These are phyloP conservation scores for Botrytis hyacinthi DNA, from an alignment of 2,329 filamentous ascomycete species.

Conservation along the genomic window DNA sequence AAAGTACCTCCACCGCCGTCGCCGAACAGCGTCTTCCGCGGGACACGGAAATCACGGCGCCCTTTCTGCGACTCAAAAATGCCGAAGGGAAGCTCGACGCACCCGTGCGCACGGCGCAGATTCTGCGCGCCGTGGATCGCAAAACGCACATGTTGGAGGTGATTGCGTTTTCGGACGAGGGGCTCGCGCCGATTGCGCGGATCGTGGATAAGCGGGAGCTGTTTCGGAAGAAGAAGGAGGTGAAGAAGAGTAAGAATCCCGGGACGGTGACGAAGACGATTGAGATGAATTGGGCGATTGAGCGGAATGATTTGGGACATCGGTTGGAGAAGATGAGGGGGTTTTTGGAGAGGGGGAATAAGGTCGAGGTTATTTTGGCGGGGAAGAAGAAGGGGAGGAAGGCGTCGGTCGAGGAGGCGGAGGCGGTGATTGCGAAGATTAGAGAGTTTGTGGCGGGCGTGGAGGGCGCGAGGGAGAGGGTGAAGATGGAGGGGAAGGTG, in stretches of 20 bases:
- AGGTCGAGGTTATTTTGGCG: slow-evolving; percentile 70
- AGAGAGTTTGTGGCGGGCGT: slow-evolving; percentile 40
- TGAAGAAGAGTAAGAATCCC: slow-evolving; percentile 43
- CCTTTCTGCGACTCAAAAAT: slow-evolving; percentile 46
- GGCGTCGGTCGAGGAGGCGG: slow-evolving; percentile 60
- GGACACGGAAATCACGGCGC: slow-evolving; percentile 49
- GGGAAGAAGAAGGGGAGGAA: slow-evolving; percentile 62
- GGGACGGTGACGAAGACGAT: slow-evolving; percentile 63
- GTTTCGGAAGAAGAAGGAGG: slow-evolving; percentile 44
- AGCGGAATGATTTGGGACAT: slow-evolving; percentile 69
- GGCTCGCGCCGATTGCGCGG: slow-evolving; percentile 62
- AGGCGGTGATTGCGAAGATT: slow-evolving; percentile 54
- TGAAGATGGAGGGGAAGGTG: slow-evolving; percentile 46
- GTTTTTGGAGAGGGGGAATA: slow-evolving; percentile 72
- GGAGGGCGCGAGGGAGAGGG: slow-evolving; percentile 46
- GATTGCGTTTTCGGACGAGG: slow-evolving; percentile 41
- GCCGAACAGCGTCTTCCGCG: slow-evolving; percentile 39
- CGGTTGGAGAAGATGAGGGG: slow-evolving; percentile 62
- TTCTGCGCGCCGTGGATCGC: slow-evolving; percentile 49
- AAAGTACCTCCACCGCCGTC: slow-evolving; percentile 15
- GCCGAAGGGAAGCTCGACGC: slow-evolving; percentile 38
- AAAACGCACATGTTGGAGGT: slow-evolving; percentile 51
- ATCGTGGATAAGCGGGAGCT: slow-evolving; percentile 60
- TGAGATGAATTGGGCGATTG: slow-evolving; percentile 90
- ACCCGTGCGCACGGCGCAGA: slow-evolving; percentile 36